These are phyloP conservation scores for Aspergillus asperescens DNA, from an alignment of 495 filamentous ascomycete species.

Conservation along the genomic window DNA sequence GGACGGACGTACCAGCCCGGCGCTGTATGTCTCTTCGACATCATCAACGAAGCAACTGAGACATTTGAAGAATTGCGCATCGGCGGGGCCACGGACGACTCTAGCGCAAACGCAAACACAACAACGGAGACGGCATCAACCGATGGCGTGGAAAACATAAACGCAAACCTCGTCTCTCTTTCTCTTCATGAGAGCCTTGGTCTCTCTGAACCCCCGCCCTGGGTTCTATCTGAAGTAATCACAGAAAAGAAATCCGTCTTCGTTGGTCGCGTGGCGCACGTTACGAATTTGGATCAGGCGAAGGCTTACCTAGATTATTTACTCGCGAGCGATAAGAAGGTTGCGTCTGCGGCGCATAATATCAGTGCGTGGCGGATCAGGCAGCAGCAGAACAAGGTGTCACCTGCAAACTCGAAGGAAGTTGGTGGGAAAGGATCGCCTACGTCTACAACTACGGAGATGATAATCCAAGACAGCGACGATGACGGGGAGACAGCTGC, in stretches of 20 bases:
- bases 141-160: background rate
- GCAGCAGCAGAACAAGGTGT: constrained; percentile 23
- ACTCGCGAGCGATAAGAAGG: constrained; percentile 71
- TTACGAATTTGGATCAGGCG: constrained; percentile 63
- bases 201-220: constrained; percentile 43
- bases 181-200: constrained; percentile 33
- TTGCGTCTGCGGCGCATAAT: constrained; percentile 84
- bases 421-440: constrained; percentile 16
- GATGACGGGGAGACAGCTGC: constrained; percentile 97
- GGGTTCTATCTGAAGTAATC: constrained; percentile 65
- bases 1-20: constrained; percentile 62
- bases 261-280: constrained; percentile 64
- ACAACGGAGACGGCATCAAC: background rate
- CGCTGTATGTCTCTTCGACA: constrained; percentile 80
- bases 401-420: constrained; percentile 13
- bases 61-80: constrained; percentile 45
- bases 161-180: constrained; percentile 9
- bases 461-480: constrained; percentile 80
- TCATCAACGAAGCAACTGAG: constrained; percentile 57
- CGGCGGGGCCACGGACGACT: constrained; percentile 19
- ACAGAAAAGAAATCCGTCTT: constrained; percentile 87
- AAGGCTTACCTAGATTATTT: constrained; percentile 64
- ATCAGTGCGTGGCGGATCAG: constrained; percentile 67
- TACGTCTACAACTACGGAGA: constrained; percentile 30
- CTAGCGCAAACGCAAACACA: background rate